phyloP scores from a whole-genome alignment of 441 rosid species.

The Bocquillonia castaneifolia region DNA sequence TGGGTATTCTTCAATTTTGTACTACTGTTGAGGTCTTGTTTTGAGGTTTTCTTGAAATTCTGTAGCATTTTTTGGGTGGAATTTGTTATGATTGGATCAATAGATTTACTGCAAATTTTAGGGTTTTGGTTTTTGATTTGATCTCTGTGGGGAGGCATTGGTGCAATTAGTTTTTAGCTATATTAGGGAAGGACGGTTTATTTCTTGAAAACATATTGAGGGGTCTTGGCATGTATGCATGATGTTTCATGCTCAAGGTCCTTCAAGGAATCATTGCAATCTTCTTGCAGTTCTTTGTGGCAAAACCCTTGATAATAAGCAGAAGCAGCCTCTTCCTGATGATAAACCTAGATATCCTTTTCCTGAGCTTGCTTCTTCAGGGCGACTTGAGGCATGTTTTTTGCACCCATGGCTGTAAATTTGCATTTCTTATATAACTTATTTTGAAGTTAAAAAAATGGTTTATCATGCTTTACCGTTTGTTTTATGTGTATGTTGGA shows the following conservation, averaged over 20 bases:
- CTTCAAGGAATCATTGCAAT: conserved; percentile 82
- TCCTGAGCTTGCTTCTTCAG: conserved; percentile 78
- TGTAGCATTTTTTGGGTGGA: conserved; percentile 24
- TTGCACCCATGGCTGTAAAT: conserved; percentile 1
- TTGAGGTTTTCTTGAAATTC: conserved; percentile 30
- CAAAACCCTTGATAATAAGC: conserved; percentile 41
- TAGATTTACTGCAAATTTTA: conserved; percentile 25
- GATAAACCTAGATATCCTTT: conserved; percentile 58
- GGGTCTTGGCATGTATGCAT: conserved; percentile 56
- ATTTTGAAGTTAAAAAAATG: conserved; percentile 3
- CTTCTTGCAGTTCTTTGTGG: conserved; percentile 69
- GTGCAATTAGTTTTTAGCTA: conserved; percentile 9
- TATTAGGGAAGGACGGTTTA: conserved; percentile 1
- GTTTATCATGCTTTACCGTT: neutral
- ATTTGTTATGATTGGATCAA: conserved; percentile 20
- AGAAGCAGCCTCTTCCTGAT: conserved; percentile 39
- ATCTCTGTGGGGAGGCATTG: conserved; percentile 28
- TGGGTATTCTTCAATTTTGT: conserved; percentile 27
- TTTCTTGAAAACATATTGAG: conserved; percentile 19
- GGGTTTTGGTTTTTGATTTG: conserved; percentile 36
- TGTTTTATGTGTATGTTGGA: conserved; percentile 16
- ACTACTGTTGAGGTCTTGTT: conserved; percentile 15
- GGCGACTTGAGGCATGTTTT: conserved; percentile 79
- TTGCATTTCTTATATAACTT: conserved; percentile 1
- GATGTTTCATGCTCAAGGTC: conserved; percentile 95